Base-by-base conservation (phyloP, 1,139 yeast species). In the Saccharomyces hybrid region DNA sequence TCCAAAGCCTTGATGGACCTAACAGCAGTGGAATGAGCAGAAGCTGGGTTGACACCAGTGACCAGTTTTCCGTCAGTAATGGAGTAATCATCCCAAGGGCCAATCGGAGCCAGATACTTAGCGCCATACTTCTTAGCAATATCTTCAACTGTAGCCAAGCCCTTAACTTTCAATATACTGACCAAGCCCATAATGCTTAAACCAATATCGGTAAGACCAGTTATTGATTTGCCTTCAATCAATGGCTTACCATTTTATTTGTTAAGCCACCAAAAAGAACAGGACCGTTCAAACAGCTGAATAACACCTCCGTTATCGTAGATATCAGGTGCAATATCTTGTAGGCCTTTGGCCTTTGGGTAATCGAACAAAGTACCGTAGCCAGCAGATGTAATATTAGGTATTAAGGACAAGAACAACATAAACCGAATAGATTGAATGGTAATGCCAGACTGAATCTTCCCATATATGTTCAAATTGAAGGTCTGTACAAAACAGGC, bases 271-370 rank as follows among this genome's bases (percentile, higher is more conserved):
- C 77, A 55, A 83, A 78, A 58, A 82, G 74, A 47, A 77, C 76
- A 13, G 86, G 85, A 4, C 87, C 88, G 61, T 83, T 88, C 88
- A 83, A 23, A 83, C 86, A 14, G 87, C 84, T 46, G 82, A 27
- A 83, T 78, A 47, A 81, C 76, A 50, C 86, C 86, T 34, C 79
- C 79, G 26, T 75, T 70, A 48, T 70, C 71, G 65, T 78, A 80
- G 52, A 82, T 76, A 11, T 71, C 68, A 47, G 72, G 69, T 30
- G 81, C 82, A 49, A 80, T 59, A 28, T 66, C 60, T 56, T 78
- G 81, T 52, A 82, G 70, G n/a, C 64, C 74, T 5, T 65, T 68
- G 23, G 84, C 84, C 3, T 67, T 71, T 52, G 84, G 83, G 66
- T 75, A 82, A 65, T 83, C 88, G 61, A 75, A 79, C 50, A 78